A percentile compares a stretch with the other conserved stretches of the same genome.
Conservation (phyloP, 345 rosid species). For the Lepidium didymum region DNA sequence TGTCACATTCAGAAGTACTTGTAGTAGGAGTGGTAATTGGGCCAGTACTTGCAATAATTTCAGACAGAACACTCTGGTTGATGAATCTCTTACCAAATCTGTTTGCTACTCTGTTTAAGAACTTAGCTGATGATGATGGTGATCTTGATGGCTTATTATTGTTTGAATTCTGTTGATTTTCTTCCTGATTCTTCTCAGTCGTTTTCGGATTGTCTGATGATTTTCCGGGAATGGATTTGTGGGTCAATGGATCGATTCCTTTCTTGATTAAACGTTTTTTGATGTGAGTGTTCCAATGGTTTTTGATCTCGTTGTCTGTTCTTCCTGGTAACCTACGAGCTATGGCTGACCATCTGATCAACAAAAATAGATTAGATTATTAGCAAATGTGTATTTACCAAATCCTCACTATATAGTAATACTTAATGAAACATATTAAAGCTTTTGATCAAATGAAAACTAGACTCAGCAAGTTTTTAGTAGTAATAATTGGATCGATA, state of each 20-base stretch:
- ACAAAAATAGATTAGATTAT: neutral
- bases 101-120: conserved; percentile 30
- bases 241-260: conserved; percentile 44
- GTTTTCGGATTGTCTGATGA: conserved; percentile 8
- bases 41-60: conserved; percentile 23
- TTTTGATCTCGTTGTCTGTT: conserved; percentile 55
- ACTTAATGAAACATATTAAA: neutral
- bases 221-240: conserved; percentile 28
- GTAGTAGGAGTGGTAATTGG: neutral
- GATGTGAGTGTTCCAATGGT: conserved; percentile 53
- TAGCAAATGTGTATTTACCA: neutral
- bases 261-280: conserved; percentile 37
- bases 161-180: conserved; percentile 1
- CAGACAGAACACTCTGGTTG: conserved; percentile 17
- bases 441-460: too few relatives aligned
- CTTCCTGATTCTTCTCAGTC: neutral
- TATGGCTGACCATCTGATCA: conserved; percentile 53
- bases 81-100: conserved; percentile 24
- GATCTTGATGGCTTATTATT: neutral
- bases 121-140: conserved; percentile 21
- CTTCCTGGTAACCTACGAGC: conserved; percentile 44
- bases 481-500: too few relatives aligned
- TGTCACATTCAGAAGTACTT: conserved; percentile 9
- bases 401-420: neutral
- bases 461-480: too few relatives aligned